phyloP scores from a whole-genome alignment of 78 protist species.

The Emiliania huxleyi region DNA sequence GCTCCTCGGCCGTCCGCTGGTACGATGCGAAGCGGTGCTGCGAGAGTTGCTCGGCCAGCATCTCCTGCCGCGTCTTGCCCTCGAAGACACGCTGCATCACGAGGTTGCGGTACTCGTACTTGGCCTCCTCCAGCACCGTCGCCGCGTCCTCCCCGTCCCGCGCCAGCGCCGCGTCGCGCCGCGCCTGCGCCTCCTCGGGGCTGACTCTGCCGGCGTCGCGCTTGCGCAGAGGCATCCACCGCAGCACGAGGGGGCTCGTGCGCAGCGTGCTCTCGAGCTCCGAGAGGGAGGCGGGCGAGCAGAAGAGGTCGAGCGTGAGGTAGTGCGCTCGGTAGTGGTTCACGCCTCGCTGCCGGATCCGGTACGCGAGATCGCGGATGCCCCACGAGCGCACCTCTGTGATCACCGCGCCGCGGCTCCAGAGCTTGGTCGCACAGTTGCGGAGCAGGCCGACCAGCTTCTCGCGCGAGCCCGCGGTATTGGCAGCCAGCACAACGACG shows the following conservation, averaged over 20 bases:
- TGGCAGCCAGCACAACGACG: background rate
- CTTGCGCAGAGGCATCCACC: background rate
- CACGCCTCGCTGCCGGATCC: background rate
- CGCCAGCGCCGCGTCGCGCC: background rate
- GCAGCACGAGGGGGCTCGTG: background rate
- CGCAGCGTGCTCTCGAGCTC: background rate
- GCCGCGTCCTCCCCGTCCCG: background rate
- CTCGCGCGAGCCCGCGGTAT: background rate
- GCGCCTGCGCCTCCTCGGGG: background rate
- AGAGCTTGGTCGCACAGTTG: background rate
- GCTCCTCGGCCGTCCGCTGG: too few relatives aligned
- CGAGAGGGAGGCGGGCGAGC: background rate
- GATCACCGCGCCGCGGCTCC: background rate
- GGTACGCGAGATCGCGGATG: background rate
- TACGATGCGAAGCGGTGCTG: background rate
- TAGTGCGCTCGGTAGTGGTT: slow-evolving; percentile 5
- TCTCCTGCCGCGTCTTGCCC: background rate
- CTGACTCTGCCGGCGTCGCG: background rate
- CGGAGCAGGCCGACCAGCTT: background rate
- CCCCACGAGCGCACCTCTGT: background rate
- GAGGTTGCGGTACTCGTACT: background rate
- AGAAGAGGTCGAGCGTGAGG: background rate
- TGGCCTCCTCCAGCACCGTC: background rate
- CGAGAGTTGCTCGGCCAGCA: background rate
- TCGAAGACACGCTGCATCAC: slow-evolving; percentile 15